Evolutionary conservation across 2,329 filamentous ascomycete species (phyloP).

Genomic region (Ascosphaera aggregata): DNA sequence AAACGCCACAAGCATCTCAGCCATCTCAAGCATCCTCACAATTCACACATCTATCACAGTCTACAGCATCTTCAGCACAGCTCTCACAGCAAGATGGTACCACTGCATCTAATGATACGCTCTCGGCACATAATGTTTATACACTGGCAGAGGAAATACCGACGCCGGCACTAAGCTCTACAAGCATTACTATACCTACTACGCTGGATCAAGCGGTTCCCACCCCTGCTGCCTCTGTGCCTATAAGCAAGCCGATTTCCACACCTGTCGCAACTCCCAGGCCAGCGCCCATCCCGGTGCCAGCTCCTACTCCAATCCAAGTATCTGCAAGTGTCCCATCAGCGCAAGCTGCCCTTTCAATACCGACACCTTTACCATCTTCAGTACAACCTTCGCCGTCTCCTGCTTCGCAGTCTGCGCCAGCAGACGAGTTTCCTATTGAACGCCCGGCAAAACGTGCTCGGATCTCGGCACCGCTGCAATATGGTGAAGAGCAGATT

Average conservation of each 20-base stretch:
- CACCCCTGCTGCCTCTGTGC: no score
- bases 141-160: no score
- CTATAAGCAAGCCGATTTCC: neutral
- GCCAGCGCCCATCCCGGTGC: constrained; percentile 2
- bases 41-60: no score
- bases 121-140: no score
- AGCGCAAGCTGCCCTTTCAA: constrained; percentile 3
- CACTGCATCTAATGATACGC: neutral
- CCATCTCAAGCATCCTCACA: constrained; percentile 6
- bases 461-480: constrained; percentile 5
- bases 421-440: constrained; percentile 4
- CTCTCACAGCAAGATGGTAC: neutral
- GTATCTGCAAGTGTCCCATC: constrained; percentile 7
- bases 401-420: neutral
- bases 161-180: no score
- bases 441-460: constrained; percentile 11
- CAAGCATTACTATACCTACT: no score
- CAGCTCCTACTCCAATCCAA: constrained; percentile 9
- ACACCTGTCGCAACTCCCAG: constrained; percentile 1
- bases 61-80: neutral
- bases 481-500: neutral
- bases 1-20: constrained; percentile 14
- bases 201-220: no score
- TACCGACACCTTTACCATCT: constrained; percentile 2
- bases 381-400: neutral